Evolutionary conservation across 2,329 filamentous ascomycete genomes (phyloP), one percentile per base, ranked within the genome.

Genomic region (Fusarium avenaceum): DNA sequence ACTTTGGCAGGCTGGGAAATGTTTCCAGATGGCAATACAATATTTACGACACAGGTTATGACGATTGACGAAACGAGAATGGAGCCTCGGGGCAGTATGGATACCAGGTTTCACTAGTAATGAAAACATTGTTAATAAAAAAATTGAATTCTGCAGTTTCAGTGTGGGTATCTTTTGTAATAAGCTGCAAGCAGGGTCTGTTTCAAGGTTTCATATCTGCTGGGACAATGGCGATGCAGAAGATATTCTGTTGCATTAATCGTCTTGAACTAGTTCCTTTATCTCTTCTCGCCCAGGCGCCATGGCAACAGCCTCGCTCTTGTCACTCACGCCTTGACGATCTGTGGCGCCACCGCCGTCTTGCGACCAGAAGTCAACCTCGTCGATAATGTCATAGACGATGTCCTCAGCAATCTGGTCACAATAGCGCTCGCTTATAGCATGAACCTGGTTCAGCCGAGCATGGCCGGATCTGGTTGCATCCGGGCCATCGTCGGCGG

Each of bases 331-430:
- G 14, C 76, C 83, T 11, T 80, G 80, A 44, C 80, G 79, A 59
- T 84, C 84, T 46, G 84, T 80, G 10, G 83, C 81, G 63, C 81
- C 82, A 10, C 82, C 83, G 24, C 85, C 86, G 67, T 93, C 92
- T 75, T 92, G 88, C 78, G 90, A 85, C 90, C 89, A 96, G 80
- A 92, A 96, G 81, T 97, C 94, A 48, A 97, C 92, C 80, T 99
- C 96, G 75, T 99, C 96, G 32, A 98, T 85, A 53, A 99, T 87
- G 78, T 99, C 96, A 77, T 94, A 97, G 30, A 97, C 87, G 24
- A 97, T 85, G 74, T 99, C 96, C 80, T 99, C 96, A 15, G 91
- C 94, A 64, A 99, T 94, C 81, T 98, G 95, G 76, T 99, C 94
- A 61, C 89, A 88, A 79, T 94, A 98, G 32, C 96, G 88, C 65